Percentiles rank a stretch among this genome's conserved stretches.
These are phyloP conservation scores for Solanum hybrid DNA, from an alignment of 305 asterid genomes.

Conservation along the genomic window DNA sequence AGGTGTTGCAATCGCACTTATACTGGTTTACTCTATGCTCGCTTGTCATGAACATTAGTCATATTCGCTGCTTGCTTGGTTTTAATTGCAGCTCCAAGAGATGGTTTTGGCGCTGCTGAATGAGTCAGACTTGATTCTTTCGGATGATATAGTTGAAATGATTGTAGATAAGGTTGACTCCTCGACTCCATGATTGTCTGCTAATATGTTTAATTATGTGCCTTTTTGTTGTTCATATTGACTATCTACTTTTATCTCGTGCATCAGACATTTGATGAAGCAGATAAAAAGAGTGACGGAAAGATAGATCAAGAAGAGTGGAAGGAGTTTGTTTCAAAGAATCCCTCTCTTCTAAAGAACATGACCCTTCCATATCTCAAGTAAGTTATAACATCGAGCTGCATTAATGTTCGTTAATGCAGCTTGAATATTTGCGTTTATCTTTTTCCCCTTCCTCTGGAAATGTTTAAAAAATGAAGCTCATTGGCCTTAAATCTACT, in stretches of 20 bases:
- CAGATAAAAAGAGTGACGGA: slow-evolving; percentile 33
- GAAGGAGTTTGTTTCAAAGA: slow-evolving; percentile 28
- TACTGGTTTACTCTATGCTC: neutral
- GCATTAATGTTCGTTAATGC: neutral
- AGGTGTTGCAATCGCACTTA: neutral
- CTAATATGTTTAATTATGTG: neutral
- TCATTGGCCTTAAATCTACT: neutral
- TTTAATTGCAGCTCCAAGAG: slow-evolving; percentile 48
- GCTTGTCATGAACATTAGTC: neutral
- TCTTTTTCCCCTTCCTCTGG: neutral
- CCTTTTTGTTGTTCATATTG: neutral
- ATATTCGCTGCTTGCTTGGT: neutral
- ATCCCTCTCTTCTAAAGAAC: slow-evolving; percentile 34
- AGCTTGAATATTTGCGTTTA: neutral
- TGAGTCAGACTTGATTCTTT: slow-evolving; percentile 69
- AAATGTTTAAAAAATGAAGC: neutral
- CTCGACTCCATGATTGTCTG: neutral
- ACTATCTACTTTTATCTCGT: neutral
- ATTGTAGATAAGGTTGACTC: slow-evolving; percentile 62
- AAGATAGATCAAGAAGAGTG: slow-evolving; percentile 40
- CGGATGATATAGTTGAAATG: slow-evolving; percentile 61
- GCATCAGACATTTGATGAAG: slow-evolving; percentile 57
- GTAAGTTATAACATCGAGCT: slow-evolving; percentile 9
- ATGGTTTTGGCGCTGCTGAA: slow-evolving; percentile 81
- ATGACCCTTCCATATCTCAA: slow-evolving; percentile 40